Conservation (phyloP, 352 stramenopile species). For the Pythium insidiosum region DNA sequence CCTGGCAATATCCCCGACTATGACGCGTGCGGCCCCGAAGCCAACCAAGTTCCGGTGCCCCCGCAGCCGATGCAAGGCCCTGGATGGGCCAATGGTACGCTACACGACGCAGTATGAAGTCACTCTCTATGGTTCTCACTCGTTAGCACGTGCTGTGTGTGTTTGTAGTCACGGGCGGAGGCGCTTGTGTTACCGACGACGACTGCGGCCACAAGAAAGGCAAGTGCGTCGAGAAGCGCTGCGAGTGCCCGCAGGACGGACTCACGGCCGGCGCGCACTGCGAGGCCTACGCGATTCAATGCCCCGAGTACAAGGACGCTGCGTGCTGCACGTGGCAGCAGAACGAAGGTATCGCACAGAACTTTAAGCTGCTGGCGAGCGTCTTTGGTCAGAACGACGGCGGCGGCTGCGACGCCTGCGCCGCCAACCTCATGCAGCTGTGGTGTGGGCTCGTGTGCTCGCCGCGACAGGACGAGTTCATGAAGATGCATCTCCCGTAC, state of each 20-base stretch:
- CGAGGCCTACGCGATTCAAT: constrained; percentile 69
- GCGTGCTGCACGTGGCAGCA: constrained; percentile 89
- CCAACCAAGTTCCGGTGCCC: constrained; percentile 15
- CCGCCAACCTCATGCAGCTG: constrained; percentile 77
- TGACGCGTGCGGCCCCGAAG: constrained; percentile 63
- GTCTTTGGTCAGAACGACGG: constrained; percentile 63
- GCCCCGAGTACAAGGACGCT: constrained; percentile 66
- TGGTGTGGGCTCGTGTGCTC: constrained; percentile 86
- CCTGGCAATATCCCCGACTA: constrained; percentile 63
- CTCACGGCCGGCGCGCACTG: constrained; percentile 69
- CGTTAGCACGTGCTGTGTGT: neutral
- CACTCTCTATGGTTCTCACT: neutral
- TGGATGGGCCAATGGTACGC: constrained; percentile 34
- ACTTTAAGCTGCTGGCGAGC: constrained; percentile 69
- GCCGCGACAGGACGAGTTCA: constrained; percentile 61
- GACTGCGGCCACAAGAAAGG: constrained; percentile 65
- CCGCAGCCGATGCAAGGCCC: constrained; percentile 24
- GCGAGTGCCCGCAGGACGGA: constrained; percentile 51
- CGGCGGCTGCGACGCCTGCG: constrained; percentile 74
- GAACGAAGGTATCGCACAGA: constrained; percentile 83
- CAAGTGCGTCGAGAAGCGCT: constrained; percentile 28
- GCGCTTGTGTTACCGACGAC: constrained; percentile 30
- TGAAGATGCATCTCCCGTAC: constrained; percentile 55
- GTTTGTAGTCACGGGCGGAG: constrained; percentile 49
- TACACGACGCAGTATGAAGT: neutral